These are phyloP conservation scores for Pyrenophora teres DNA, from an alignment of 2,329 filamentous ascomycete species.

Conservation along the genomic window DNA sequence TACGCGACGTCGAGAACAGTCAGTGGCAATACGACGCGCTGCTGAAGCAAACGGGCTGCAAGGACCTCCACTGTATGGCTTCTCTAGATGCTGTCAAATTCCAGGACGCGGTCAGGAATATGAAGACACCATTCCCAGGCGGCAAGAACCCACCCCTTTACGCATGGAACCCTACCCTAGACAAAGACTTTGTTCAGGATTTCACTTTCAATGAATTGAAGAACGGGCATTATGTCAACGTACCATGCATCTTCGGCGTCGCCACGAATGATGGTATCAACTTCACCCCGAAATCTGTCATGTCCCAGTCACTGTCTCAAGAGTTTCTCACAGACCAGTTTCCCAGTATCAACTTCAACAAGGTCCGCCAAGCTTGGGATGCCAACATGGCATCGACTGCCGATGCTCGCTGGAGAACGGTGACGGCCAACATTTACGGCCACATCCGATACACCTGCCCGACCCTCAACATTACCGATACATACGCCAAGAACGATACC, in stretches of 20 bases:
- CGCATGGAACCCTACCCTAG: constrained; percentile 51
- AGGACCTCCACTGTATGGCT: constrained; percentile 47
- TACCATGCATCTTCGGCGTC: constrained; percentile 52
- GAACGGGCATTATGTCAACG: constrained; percentile 45
- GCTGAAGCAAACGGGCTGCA: constrained; percentile 42
- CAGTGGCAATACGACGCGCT: constrained; percentile 52
- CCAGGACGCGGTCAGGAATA: constrained; percentile 44
- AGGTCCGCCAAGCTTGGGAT: constrained; percentile 39
- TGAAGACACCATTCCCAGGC: constrained; percentile 48
- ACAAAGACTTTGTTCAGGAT: constrained; percentile 50
- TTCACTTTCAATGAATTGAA: constrained; percentile 47
- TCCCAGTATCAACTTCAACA: constrained; percentile 36
- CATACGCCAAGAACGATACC: constrained; percentile 35
- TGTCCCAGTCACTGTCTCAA: constrained; percentile 37
- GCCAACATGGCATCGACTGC: constrained; percentile 33
- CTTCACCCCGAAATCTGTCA: constrained; percentile 47
- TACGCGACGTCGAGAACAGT: constrained; percentile 45
- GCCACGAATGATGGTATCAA: constrained; percentile 52
- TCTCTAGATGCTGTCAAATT: constrained; percentile 44
- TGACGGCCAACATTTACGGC: constrained; percentile 51
- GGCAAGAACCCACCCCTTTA: constrained; percentile 41
- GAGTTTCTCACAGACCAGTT: constrained; percentile 49
- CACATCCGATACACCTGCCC: constrained; percentile 58
- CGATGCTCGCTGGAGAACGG: constrained; percentile 37
- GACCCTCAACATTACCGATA: constrained; percentile 49